phyloP scores from a whole-genome alignment of 2,329 filamentous ascomycete genomes.

The Alternaria ventricosa region DNA sequence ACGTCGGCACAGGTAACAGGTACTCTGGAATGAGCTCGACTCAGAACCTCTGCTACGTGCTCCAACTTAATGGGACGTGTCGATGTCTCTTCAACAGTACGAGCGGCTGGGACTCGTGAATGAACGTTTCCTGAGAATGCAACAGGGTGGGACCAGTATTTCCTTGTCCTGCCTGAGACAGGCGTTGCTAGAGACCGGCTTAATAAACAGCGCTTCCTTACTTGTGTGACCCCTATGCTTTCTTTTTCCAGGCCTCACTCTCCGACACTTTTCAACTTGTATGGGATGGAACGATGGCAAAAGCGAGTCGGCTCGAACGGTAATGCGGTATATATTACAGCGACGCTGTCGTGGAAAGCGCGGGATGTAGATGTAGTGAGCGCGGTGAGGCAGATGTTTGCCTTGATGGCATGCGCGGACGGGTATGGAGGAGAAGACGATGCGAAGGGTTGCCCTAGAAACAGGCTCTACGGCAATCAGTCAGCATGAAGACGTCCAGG shows the following conservation, averaged over 20 bases:
- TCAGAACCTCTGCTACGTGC: slow-evolving; percentile 12
- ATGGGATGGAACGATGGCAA: background rate
- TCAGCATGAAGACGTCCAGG: slow-evolving; percentile 17
- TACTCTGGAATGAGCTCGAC: background rate
- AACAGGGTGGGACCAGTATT: background rate
- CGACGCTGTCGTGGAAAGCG: background rate
- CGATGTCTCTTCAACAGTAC: background rate
- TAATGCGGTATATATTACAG: slow-evolving; percentile 7
- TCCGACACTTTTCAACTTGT: background rate
- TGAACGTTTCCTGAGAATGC: background rate
- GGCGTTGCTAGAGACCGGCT: background rate
- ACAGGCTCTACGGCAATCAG: slow-evolving; percentile 24
- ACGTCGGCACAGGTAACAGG: background rate
- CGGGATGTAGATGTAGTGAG: background rate
- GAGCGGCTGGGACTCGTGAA: background rate
- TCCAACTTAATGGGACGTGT: slow-evolving; percentile 30
- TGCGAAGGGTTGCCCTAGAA: slow-evolving; percentile 32
- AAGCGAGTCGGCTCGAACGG: background rate
- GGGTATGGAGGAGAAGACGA: slow-evolving; percentile 12
- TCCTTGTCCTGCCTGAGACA: background rate
- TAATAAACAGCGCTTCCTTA: background rate
- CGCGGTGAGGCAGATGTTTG: slow-evolving; percentile 28
- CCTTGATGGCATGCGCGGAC: slow-evolving; percentile 14
- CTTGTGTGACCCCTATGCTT: background rate
- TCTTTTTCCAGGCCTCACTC: background rate